Conservation (phyloP, 192 early-diverging fungal species). For the Backusella psychrophila region DNA sequence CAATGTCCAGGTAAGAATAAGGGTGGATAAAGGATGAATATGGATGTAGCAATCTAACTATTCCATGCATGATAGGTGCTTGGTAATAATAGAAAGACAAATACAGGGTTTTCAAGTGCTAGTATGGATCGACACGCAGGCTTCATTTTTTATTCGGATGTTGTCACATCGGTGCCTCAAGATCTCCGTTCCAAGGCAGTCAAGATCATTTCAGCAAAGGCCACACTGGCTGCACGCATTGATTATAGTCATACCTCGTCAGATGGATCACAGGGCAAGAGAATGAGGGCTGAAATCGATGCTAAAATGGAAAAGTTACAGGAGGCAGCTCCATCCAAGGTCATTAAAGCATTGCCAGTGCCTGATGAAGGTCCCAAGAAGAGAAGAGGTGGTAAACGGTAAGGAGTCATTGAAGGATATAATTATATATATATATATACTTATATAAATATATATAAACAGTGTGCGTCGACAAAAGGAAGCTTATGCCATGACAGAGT, state of each 20-base stretch:
- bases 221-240: conserved; percentile 78
- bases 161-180: conserved; percentile 63
- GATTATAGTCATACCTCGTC: conserved; percentile 67
- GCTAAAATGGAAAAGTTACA: conserved; percentile 83
- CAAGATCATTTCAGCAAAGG: conserved; percentile 82
- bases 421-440: no score
- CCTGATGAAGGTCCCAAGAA: conserved; percentile 92
- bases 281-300: conserved; percentile 77
- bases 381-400: conserved; percentile 83
- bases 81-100: conserved; percentile 47
- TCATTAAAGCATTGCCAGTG: conserved; percentile 85
- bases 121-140: conserved; percentile 75
- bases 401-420: neutral
- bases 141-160: conserved; percentile 74
- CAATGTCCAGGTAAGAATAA: conserved; percentile 59
- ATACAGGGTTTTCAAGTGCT: conserved; percentile 64
- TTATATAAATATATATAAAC: no score
- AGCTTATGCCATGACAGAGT: conserved; percentile 78
- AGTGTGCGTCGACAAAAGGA: conserved; percentile 84
- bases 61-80: conserved; percentile 6
- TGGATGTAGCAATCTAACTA: no score
- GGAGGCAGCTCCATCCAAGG: conserved; percentile 83
- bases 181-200: conserved; percentile 80
- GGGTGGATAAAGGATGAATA: neutral
- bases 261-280: conserved; percentile 73